A percentile compares a stretch with the other conserved stretches of the same genome.
These are phyloP conservation scores for Rhizopogon rudus DNA, from an alignment of 768 basidiomycete species.

Conservation along the genomic window DNA sequence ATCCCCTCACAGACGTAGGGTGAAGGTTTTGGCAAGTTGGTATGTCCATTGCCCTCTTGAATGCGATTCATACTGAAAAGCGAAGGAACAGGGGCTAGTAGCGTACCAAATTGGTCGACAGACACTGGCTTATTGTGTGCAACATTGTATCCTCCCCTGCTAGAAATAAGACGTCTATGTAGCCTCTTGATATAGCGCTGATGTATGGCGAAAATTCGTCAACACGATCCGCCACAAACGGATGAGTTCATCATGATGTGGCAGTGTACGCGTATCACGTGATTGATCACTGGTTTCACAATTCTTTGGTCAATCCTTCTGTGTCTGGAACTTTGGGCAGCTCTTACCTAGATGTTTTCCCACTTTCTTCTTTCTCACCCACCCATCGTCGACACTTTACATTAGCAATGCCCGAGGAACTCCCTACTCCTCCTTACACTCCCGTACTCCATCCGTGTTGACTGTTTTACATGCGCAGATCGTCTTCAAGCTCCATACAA, in stretches of 20 bases:
- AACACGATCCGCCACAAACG: no score
- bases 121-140: no score
- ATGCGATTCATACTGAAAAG: background rate
- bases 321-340: no score
- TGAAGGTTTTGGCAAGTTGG: background rate
- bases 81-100: background rate
- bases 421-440: slow-evolving; percentile 66
- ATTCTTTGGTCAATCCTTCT: background rate
- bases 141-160: no score
- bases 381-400: background rate
- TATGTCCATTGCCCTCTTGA: background rate
- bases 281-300: background rate
- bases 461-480: slow-evolving; percentile 60
- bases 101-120: background rate
- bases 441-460: slow-evolving; percentile 83
- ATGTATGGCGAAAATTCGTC: no score
- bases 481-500: slow-evolving; percentile 26
- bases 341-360: background rate
- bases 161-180: no score
- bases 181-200: no score
- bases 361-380: background rate
- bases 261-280: background rate
- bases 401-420: slow-evolving; percentile 62
- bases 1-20: background rate
- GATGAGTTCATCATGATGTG: no score